Evolutionary conservation across 1,139 yeast species (phyloP), one percentile per base, ranked within the genome.

Genomic region (Nematodospora anomalae): DNA sequence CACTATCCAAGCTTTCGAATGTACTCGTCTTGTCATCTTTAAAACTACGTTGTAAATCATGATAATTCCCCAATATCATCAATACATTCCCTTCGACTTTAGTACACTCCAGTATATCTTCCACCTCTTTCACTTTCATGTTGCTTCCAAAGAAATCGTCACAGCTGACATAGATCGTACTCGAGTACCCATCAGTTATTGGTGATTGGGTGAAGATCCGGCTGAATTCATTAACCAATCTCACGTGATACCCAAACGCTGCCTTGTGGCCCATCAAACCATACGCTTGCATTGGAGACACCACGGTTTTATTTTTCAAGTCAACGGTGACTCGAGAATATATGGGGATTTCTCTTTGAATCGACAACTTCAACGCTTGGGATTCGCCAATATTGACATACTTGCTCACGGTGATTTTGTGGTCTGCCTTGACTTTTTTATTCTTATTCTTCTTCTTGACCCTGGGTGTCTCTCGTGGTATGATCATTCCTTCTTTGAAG

Each of bases 291-390:
- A 64, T 49, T 3, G 95, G 89, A 1, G 90, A 76, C 0, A 86
- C 94, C 6, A 87, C 76, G 38, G 74, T 74, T 39, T 71, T 73
- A 21, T 74, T 74, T 37, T 76, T 67, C 21, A 78, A 52, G 52
- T 89, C 89, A 1, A 89, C 88, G 0, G 95, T 86, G 5, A 89
- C 96, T 46, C 96, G 64, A 4, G 84, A 86, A 49, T 84, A 80
- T 1, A 79, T 75, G 1, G 96, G 96, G 2, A 87, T 80, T 43
- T 80, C 80, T 42, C 77, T 79, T 3, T 73, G 67, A 27, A 51
- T 52, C 13, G 60, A 65, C 40, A 89, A 66, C 53, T 80, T 82
- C 26, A 87, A 49, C 5, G 80, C 68, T 38, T 74, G 62, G 2
- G 67, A 62, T 35, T 68, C 73, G 1, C 97, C 97, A 34, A 88